Conservation (phyloP, 139 green algal genomes). For the Tetratostichococcus sp. region DNA sequence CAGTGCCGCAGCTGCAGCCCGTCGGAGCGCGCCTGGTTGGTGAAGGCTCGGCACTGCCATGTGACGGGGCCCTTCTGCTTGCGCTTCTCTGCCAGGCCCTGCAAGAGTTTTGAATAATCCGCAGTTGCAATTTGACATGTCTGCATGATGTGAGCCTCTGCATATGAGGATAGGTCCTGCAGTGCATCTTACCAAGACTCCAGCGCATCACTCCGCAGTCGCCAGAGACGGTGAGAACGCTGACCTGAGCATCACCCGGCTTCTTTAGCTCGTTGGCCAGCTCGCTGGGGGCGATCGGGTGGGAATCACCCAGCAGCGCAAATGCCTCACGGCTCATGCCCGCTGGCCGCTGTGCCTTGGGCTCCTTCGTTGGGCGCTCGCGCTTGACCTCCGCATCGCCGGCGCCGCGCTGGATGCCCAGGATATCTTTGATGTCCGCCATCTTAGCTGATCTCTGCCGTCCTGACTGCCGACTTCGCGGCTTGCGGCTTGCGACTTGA, state of each 20-base stretch:
- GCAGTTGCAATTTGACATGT: no score
- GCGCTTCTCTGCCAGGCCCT: conserved; percentile 49
- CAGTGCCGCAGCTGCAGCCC: conserved; percentile 75
- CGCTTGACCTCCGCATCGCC: conserved; percentile 2
- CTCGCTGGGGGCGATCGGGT: conserved; percentile 76
- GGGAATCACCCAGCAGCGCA: conserved; percentile 69
- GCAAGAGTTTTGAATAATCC: no score
- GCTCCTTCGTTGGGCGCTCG: conserved; percentile 54
- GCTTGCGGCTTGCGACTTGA: no score
- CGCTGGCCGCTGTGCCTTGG: conserved; percentile 21
- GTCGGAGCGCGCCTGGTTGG: conserved; percentile 68
- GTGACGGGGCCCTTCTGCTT: conserved; percentile 37
- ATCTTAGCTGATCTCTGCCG: conserved; percentile 40
- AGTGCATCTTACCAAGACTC: no score
- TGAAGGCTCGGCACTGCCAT: conserved; percentile 67
- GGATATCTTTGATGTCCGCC: conserved; percentile 86
- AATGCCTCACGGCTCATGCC: conserved; percentile 85
- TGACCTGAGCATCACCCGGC: background rate
- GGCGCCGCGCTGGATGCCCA: conserved; percentile 57
- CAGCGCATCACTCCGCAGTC: no score
- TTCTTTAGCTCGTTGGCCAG: conserved; percentile 44
- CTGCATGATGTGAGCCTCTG: no score
- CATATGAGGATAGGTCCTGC: no score
- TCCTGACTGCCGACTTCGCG: no score
- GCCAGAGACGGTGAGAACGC: no score